Evolutionary conservation across 2,329 filamentous ascomycete species (phyloP), one percentile per base, ranked within the genome.

Genomic region (Alternaria hordeiaustralica): DNA sequence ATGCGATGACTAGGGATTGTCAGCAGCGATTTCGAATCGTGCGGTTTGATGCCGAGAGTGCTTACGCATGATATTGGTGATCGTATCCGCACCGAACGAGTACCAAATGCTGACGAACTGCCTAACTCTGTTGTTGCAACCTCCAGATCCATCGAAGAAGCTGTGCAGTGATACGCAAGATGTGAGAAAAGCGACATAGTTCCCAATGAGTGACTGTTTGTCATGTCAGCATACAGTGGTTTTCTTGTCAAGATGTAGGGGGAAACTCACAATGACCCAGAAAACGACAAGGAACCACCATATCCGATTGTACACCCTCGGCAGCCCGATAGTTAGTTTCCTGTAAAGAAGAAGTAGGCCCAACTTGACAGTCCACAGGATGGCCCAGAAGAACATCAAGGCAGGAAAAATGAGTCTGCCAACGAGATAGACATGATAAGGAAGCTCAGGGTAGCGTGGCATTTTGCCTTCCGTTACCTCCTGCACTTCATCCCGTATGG

Each of bases 291-390:
- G n/a, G 5, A 41, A 15, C 55, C 55, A 59, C 58, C 55, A 61
- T 5, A 58, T 46, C n/a, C 49, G 23, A 12, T 43, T 43, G 44
- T 61, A 61, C 12, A 56, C 7, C 3, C 4, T 25, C 3, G 55
- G 44, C 4, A 65, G 26, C 7, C 49, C 58, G 3, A 41, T 12
- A 18, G 49, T 41, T 4, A 61, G 12, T 20, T 58, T 61, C 20
- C 55, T 57, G 33, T 65, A 61, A 3, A 61, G 44, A 41, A 47
- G 25, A 13, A 59, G 50, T 9, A 65, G 25, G 6, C 54, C 60
- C 10, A 59, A 55, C 49, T 65, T 59, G 43, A 61, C 58, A 15
- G 25, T 45, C 58, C 45, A 65, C 15, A 61, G 6, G 6, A 51
- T 51, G 18, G 30, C 20, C 46, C 56, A 63, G 47, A 54, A 64